Percentiles rank a stretch among this genome's conserved stretches.
These are phyloP conservation scores for Rhizopogon vinicolor DNA, from an alignment of 768 basidiomycete species.

Conservation along the genomic window DNA sequence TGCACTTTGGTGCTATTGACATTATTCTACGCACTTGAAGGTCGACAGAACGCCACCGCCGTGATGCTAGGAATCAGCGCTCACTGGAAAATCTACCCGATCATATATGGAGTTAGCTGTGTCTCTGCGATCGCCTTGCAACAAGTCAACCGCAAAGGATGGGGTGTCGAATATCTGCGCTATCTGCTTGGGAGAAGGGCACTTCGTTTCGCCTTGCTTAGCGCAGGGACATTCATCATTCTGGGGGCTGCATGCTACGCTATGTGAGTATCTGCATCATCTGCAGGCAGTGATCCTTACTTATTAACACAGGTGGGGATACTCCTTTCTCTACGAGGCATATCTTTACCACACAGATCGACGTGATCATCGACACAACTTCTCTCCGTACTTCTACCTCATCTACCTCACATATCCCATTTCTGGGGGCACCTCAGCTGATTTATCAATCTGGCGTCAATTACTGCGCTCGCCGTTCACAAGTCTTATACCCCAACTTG, in stretches of 20 bases:
- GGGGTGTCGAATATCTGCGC: constrained; percentile 23
- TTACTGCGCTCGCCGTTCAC: constrained; percentile 68
- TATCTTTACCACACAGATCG: constrained; percentile 91
- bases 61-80: constrained; percentile 75
- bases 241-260: constrained; percentile 66
- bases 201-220: constrained; percentile 63
- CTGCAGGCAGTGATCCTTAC: not conserved
- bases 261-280: constrained; percentile 49
- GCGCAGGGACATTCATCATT: constrained; percentile 59
- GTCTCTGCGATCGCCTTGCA: constrained; percentile 31
- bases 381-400: constrained; percentile 95
- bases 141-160: constrained; percentile 17
- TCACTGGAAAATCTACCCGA: constrained; percentile 97
- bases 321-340: constrained; percentile 86
- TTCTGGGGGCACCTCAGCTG: constrained; percentile 8
- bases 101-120: constrained; percentile 84
- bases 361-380: constrained; percentile 96
- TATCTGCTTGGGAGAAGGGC: constrained; percentile 45
- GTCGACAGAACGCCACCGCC: constrained; percentile 62
- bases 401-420: constrained; percentile 83
- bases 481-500: constrained; percentile 83
- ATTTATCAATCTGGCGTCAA: constrained; percentile 32
- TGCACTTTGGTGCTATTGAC: constrained; percentile 73
- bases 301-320: constrained; percentile 71
- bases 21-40: constrained; percentile 54